A percentile compares a stretch with the other conserved stretches of the same genome.
phyloP scores from a whole-genome alignment of 352 stramenopile genomes.

The Peronospora farinosa region DNA sequence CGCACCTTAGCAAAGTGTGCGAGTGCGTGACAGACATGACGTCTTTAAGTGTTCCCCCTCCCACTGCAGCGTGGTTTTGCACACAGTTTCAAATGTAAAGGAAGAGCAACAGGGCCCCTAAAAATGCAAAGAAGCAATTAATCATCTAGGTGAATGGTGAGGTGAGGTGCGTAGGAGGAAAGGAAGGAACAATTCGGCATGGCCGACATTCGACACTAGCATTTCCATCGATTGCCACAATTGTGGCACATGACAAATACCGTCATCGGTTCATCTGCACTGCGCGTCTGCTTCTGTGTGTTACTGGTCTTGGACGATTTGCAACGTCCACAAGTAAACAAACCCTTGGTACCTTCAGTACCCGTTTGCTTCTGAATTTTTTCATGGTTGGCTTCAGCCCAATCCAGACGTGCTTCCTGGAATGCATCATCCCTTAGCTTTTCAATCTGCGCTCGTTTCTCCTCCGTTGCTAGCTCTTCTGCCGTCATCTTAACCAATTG shows the following conservation, averaged over 20 bases:
- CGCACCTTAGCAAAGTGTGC: not conserved
- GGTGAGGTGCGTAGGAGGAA: not conserved
- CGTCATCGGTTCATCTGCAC: slow-evolving; percentile 97
- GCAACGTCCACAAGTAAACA: slow-evolving; percentile 91
- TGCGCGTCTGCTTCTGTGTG: slow-evolving; percentile 96
- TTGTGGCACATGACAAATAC: slow-evolving; percentile 95
- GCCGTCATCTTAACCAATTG: slow-evolving; percentile 78
- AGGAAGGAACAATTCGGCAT: slow-evolving; percentile 6
- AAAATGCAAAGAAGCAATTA: slow-evolving; percentile 16
- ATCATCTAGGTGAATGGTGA: slow-evolving; percentile 8
- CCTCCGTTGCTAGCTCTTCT: slow-evolving; percentile 82
- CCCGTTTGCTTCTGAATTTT: slow-evolving; percentile 90
- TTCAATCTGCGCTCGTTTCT: slow-evolving; percentile 80
- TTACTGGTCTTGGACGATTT: slow-evolving; percentile 95
- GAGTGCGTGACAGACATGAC: not conserved
- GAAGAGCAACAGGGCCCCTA: slow-evolving; percentile 12
- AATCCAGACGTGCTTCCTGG: slow-evolving; percentile 81
- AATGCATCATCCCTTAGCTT: slow-evolving; percentile 81
- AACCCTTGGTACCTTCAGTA: slow-evolving; percentile 56
- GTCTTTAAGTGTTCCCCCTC: slow-evolving; percentile 1
- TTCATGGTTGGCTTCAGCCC: slow-evolving; percentile 86
- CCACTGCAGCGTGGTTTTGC: slow-evolving; percentile 3
- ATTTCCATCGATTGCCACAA: slow-evolving; percentile 94
- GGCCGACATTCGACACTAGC: slow-evolving; percentile 45
- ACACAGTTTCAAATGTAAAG: slow-evolving; percentile 14